Base-by-base conservation (phyloP, 768 basidiomycete species). In the Udeniomyces megalosporus region DNA sequence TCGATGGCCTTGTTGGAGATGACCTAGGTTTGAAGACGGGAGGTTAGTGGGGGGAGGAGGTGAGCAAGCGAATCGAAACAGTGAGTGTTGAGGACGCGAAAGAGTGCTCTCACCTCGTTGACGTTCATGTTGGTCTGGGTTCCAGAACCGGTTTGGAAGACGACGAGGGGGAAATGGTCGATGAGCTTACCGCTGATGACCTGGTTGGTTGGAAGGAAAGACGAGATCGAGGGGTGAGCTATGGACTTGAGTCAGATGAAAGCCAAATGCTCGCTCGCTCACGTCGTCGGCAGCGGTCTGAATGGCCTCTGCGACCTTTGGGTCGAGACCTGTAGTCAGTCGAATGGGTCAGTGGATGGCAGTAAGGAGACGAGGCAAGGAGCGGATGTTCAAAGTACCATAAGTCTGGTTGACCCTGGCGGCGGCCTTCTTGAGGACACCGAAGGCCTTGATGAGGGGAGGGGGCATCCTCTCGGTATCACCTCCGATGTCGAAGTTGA, bases 71-170 rank as follows among this genome's bases (percentile, higher is more conserved):
- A 47, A 15, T 17, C 5, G 38, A 31, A 38, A 35, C 24, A 46
- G 28, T 28, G 24, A 12, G 20, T 26, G 38, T 8, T 32, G 45
- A 24, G 5, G 45, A 50, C 31, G n/a, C 11, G 26, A 49, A 28
- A 48, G 10, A 47, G 2, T 15, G 1, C 59, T 74, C 26, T 46
- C n/a, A 85, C 89, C 81, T 99, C 95, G 73, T 99, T 99, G 65
- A 82, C 88, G 74, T 88, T 99, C 95, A 99, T 99, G 78, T 99
- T 99, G 71, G 87, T 92, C 75, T 99, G 95, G 1, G 95, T 99
- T 22, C 95, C 95, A 60, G 88, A 92, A 64, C 95, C 95, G 26
- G 95, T 99, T 75, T 99, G 95, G 81, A 96, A 99, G 46, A 99
- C 92, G 42, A 99, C 95, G 44, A 99, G 78, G 28, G 95, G 95